Base-by-base conservation (phyloP, 1,284 basidiomycete species). In the Wolfiporia cocos region DNA sequence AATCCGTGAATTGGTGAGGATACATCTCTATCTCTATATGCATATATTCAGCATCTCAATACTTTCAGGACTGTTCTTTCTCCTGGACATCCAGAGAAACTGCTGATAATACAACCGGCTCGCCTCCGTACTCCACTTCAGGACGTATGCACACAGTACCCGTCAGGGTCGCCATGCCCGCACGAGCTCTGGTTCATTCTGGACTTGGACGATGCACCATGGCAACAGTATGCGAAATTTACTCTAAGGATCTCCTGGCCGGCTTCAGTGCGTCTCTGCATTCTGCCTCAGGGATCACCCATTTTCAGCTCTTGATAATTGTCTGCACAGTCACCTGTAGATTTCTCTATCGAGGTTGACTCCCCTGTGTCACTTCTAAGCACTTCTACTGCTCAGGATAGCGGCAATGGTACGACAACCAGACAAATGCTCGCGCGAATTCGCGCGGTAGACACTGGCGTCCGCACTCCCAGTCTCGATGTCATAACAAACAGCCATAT, bases 201-300 rank as follows among this genome's bases (percentile, higher is more conserved):
- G 5, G 71, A 78, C 55, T 56, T 81, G 14, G 73, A 76, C 50
- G 56, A 63, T 45, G 48, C 52, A 1, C 44, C 44, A 4, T 83
- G 80, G 78, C 49, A 46, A 7, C 44, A 50, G 1, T 72, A 73
- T 51, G 51, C 62, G 18, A 68, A 70, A 31, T 84, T 78, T 52
- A 82, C 81, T 1, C 60, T 84, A 23, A 65, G 81, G 28, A 46
- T 81, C 14, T 85, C 82, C 26, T 84, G 76, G 74, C 71, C 79
- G 21, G 81, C 81, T 40, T 79, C 69, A 12, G 82, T 86, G 52
- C 53, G 80, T 70, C n/a, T 19, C 7, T 12, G 9, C 32, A 22
- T 23, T 28, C 15, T 23, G 10, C 42, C 5, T 12, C 12, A 18
- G 15, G 14, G n/a, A 9, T 11, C 15, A 10, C 5, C 31, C 14